Conservation (phyloP, 108 stramenopile genomes). For the Pseudonitzschia multiseries region DNA sequence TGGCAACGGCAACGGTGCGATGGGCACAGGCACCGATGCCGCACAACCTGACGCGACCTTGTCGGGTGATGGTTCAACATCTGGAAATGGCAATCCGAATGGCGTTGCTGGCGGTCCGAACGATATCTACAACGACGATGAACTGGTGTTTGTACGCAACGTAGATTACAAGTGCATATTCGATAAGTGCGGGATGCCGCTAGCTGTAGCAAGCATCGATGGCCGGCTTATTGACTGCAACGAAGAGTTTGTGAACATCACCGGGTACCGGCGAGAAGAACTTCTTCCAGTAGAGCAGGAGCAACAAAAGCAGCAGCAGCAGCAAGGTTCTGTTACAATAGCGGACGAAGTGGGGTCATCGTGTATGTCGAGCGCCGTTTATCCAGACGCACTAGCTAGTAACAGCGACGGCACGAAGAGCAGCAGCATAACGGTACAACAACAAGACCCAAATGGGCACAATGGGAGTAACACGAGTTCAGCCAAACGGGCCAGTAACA, state of each 20-base stretch:
- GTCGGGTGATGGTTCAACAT: neutral
- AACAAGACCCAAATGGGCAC: slow-evolving; percentile 7
- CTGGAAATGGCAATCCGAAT: neutral
- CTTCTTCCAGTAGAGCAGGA: slow-evolving; percentile 22
- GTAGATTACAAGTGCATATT: slow-evolving; percentile 77
- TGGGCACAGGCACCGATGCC: neutral
- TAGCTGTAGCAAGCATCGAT: slow-evolving; percentile 75
- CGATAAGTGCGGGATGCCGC: slow-evolving; percentile 50
- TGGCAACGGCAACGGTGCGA: neutral
- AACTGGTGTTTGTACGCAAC: slow-evolving; percentile 56
- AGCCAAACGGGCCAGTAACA: neutral
- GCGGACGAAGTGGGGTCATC: slow-evolving; percentile 24
- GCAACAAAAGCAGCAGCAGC: neutral
- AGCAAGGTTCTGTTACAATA: slow-evolving; percentile 1
- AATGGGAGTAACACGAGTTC: neutral
- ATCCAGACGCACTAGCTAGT: neutral
- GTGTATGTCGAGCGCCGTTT: neutral
- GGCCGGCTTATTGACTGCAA: slow-evolving; percentile 84
- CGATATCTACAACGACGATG: slow-evolving; percentile 35
- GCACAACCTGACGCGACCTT: slow-evolving; percentile 14
- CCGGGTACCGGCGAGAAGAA: slow-evolving; percentile 46
- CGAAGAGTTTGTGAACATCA: slow-evolving; percentile 55
- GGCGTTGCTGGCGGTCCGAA: neutral
- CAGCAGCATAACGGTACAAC: neutral
- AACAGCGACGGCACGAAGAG: neutral